Evolutionary conservation across 192 early-diverging fungal genomes (phyloP).

Genomic region (Coemansia sp.): DNA sequence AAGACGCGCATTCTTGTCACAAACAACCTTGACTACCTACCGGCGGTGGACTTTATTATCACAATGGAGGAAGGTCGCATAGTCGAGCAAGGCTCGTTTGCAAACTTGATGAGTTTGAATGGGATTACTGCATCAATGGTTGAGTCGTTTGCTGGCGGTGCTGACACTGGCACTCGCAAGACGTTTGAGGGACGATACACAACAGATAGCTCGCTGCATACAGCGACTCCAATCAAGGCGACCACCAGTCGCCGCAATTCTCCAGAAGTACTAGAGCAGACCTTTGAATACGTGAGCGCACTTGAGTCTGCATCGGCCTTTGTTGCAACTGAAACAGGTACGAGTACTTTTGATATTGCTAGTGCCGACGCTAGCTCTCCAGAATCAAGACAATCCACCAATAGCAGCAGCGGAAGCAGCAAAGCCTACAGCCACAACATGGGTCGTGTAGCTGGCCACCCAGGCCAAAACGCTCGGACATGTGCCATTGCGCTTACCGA

Average conservation of each 20-base stretch:
- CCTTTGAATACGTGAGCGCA: neutral
- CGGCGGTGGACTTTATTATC: constrained; percentile 55
- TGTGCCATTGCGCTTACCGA: neutral
- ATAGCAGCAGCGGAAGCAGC: constrained; percentile 6
- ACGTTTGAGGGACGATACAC: constrained; percentile 4
- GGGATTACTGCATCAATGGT: constrained; percentile 44
- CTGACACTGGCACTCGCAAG: neutral
- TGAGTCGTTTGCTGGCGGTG: constrained; percentile 42
- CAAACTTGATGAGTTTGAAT: constrained; percentile 53
- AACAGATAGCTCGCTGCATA: constrained; percentile 43
- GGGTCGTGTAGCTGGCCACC: neutral
- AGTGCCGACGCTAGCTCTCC: neutral
- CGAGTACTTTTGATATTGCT: constrained; percentile 9
- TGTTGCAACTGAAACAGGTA: neutral
- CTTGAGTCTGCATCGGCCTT: neutral
- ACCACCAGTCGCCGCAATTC: neutral
- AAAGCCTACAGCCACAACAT: neutral
- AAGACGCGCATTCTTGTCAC: constrained; percentile 72
- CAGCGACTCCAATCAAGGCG: constrained; percentile 36
- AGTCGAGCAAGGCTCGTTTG: constrained; percentile 60
- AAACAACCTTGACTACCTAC: constrained; percentile 55
- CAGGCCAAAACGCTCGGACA: neutral
- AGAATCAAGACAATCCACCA: neutral
- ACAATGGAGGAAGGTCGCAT: constrained; percentile 51
- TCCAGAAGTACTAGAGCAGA: neutral